Evolutionary conservation across 1,139 yeast genomes (phyloP), one percentile per base, ranked within the genome.

Genomic region (Candida smagusa): DNA sequence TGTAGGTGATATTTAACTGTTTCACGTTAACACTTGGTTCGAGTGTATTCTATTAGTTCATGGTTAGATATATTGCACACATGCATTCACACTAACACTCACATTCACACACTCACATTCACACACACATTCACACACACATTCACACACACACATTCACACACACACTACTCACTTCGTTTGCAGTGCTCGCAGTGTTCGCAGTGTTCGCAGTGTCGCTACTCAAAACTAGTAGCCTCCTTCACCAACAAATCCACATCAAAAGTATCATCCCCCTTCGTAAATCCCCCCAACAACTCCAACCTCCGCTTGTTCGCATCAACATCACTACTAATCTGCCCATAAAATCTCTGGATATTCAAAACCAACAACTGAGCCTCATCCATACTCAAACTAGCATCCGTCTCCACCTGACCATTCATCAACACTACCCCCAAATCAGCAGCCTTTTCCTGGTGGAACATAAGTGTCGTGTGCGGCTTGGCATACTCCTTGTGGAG

Each of bases 401-500:
- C 92, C 39, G 70, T 66, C 54, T 90, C 96, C 7, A 89, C 81
- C 22, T 74, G 74, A 1, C 97, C 96, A 50, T 89, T 89, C 95
- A 90, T 87, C 48, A 94, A 68, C 0, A 87, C 90, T 3, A 87
- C 44, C 1, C 72, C 80, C 48, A 85, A 83, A 12, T 73, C 72
- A 0, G 74, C 69, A 5, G 72, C 68, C 38, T 92, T 64, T 40
- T 94, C 97, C 38, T 82, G 79, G 63, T 92, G 97, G 72, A 92
- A 85, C 60, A 81, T 79, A 46, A 92, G 67, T 0, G 96, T 86
- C 1, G 97, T 89, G 58, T 94, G 98, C 1, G 98, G 98, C 53
- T 87, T 82, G 9, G 98, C 96, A 61, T 73, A 94, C 54, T 90
- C 97, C 44, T 79, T 80, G 56, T 92, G 97, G 28, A 89, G 74